Evolutionary conservation across 2,329 filamentous ascomycete genomes (phyloP).

Genomic region (Ophiocordyceps sinensis): DNA sequence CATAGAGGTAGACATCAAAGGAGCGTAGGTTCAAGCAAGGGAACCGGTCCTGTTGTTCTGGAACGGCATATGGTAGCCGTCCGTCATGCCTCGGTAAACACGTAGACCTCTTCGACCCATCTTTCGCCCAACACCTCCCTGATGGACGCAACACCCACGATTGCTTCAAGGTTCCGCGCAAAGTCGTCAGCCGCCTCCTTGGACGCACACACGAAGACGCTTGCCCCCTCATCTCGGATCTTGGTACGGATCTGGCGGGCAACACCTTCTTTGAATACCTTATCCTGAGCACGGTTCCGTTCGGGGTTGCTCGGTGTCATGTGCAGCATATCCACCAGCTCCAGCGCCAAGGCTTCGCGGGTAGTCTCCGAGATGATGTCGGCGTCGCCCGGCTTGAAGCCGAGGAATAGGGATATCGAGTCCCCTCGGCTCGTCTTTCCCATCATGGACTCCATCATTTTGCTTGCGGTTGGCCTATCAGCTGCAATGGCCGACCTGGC

Average conservation of each 20-base stretch:
- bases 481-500: neutral
- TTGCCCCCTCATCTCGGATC: slow-evolving; percentile 1
- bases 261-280: neutral
- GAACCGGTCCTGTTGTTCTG: neutral
- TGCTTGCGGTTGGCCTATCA: neutral
- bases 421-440: neutral
- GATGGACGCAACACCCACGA: slow-evolving; percentile 1
- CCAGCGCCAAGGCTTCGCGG: neutral
- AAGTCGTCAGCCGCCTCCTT: slow-evolving; percentile 2
- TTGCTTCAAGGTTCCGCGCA: slow-evolving; percentile 1
- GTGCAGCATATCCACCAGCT: slow-evolving; percentile 1
- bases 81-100: neutral
- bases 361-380: slow-evolving; percentile 1
- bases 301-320: slow-evolving; percentile 1
- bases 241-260: neutral
- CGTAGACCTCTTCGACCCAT: slow-evolving; percentile 2
- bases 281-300: neutral
- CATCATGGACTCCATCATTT: neutral
- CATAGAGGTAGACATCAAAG: no score
- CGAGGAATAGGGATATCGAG: neutral
- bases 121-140: neutral
- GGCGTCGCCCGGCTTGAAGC: slow-evolving; percentile 1
- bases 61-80: no score
- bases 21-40: neutral
- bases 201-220: slow-evolving; percentile 1